These are phyloP conservation scores for Elsinoe perseae DNA, from an alignment of 2,329 filamentous ascomycete genomes.

Conservation along the genomic window DNA sequence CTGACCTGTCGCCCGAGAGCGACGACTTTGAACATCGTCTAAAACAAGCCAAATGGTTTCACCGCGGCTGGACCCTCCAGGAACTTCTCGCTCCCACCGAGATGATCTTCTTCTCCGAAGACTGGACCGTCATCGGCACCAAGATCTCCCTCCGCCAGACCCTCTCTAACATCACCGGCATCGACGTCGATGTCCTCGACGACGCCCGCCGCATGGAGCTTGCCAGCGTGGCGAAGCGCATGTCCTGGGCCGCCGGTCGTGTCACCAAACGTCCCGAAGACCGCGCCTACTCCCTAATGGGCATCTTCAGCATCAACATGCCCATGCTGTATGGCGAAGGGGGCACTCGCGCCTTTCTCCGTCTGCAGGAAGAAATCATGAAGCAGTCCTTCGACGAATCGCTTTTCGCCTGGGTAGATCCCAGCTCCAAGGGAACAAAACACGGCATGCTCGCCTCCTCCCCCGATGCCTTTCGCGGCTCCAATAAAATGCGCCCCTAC, in stretches of 20 bases:
- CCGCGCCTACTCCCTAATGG: constrained; percentile 26
- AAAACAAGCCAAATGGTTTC: constrained; percentile 19
- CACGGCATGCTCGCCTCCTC: not conserved
- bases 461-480: not conserved
- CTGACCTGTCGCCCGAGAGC: too few relatives aligned
- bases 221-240: constrained; percentile 18
- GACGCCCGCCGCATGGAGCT: constrained; percentile 5
- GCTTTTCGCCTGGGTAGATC: constrained; percentile 16
- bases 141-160: constrained; percentile 17
- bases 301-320: constrained; percentile 27
- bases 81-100: constrained; percentile 21
- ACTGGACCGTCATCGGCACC: constrained; percentile 17
- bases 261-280: constrained; percentile 25
- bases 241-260: constrained; percentile 21
- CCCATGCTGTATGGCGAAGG: constrained; percentile 28
- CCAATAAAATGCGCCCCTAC: constrained; percentile 1
- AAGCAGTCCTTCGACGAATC: constrained; percentile 17
- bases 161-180: constrained; percentile 17
- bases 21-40: not conserved
- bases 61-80: constrained; percentile 24
- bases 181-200: constrained; percentile 15
- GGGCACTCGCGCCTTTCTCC: constrained; percentile 19
- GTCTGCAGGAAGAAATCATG: constrained; percentile 20
- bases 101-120: constrained; percentile 18
- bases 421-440: not conserved